Conservation (phyloP, 768 basidiomycete genomes). For the Fomitopsis pulvina region DNA sequence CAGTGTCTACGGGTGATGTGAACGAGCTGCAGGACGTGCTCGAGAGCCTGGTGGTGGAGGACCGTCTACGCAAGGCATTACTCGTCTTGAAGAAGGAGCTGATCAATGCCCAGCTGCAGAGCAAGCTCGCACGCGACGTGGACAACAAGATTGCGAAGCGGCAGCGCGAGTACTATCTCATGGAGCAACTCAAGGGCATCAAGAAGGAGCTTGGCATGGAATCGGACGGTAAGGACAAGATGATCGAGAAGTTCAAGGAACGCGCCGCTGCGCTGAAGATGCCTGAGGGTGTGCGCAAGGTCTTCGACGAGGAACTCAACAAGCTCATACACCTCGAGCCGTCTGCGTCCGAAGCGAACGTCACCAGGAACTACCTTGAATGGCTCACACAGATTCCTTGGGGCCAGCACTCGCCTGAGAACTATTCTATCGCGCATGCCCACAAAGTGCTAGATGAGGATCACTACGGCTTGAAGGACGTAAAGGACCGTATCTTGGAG, state of each 20-base stretch:
- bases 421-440: conserved; percentile 82
- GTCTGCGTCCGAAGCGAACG: conserved; percentile 87
- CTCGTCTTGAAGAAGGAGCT: conserved; percentile 96
- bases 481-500: conserved; percentile 91
- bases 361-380: conserved; percentile 91
- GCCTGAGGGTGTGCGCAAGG: conserved; percentile 85
- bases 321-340: conserved; percentile 89
- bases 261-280: conserved; percentile 76
- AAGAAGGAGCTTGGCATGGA: conserved; percentile 97
- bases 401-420: conserved; percentile 92
- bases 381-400: conserved; percentile 95
- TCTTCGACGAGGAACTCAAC: conserved; percentile 92
- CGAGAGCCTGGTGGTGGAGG: conserved; percentile 80
- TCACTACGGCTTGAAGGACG: conserved; percentile 87
- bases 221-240: conserved; percentile 89
- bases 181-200: conserved; percentile 95
- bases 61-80: conserved; percentile 83
- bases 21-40: conserved; percentile 90
- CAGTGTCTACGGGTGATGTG: conserved; percentile 90
- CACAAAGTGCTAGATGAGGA: conserved; percentile 85
- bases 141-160: conserved; percentile 93
- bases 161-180: conserved; percentile 91
- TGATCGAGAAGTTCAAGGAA: conserved; percentile 89
- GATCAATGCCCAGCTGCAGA: conserved; percentile 93
- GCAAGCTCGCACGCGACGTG: conserved; percentile 87